Base-by-base conservation (phyloP, 2,329 filamentous ascomycete species). In the Apiospora kogelbergensis region DNA sequence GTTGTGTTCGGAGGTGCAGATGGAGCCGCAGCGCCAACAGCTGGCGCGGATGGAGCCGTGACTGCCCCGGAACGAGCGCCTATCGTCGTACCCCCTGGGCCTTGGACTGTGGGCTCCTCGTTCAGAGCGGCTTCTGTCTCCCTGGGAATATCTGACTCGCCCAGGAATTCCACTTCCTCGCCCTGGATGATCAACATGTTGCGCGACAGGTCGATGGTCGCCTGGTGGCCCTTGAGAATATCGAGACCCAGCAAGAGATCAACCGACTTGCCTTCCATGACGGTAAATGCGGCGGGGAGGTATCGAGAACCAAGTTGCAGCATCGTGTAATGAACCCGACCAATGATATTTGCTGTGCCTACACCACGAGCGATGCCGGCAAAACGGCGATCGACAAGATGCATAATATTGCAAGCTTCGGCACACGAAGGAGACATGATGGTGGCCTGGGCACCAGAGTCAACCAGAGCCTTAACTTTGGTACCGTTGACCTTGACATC, bases 241-340 rank as follows among this genome's bases (percentile, higher is more conserved):
- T 99, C 96, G 53, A 99, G 84, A 3, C 96, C 96, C 15, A 99
- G 88, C 2, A 99, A 87, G 22, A 99, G 85, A 78, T 98, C 96
- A 30, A 99, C 96, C 67, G 94, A 90, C 81, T 98, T 99, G 72
- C 96, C 96, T 82, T 99, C 96, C 96, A 99, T 99, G 77, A 99
- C 96, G 3, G 96, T 99, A 80, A 99, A 99, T 70, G 94, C 96
- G 82, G 95, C 98, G 2, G 95, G 91, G 74, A 99, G 85, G 78
- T 94, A 94, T 71, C 95, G 88, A 53, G 88, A 89, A 67, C 95
- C 96, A 74, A 99, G 96, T 80, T 93, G 95, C 80, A 99, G 97
- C 80, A 95, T 94, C 11, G 96, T 96, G 26, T 93, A 94, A 80
- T 99, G 96, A 3, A 99, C 96, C 67, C 96, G 93, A 41, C 96